Base-by-base conservation (phyloP, 176 grass and related monocot genomes). In the Hordeum vulgare region DNA sequence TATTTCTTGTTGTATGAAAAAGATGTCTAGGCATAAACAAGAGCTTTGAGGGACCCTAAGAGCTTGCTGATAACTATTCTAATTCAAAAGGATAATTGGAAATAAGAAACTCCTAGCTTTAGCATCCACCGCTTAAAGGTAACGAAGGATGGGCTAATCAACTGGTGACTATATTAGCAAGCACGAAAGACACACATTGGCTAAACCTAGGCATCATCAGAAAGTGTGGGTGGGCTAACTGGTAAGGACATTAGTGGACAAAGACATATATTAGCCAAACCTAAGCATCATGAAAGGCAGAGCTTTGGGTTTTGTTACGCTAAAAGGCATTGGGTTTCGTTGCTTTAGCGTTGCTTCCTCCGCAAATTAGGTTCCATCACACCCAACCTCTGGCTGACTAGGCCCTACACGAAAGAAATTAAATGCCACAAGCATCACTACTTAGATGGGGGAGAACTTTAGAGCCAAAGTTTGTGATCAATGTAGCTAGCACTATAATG, bases 141-240 rank as follows among this genome's bases (percentile, higher is more conserved):
- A 81, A 64, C 64, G 40, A 12, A 29, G 9, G 26, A 17, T 74
- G 71, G 44, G 26, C 8, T 64, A 45, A 45, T 28, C 8, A 44
- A 77, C 39, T 67, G 75, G 56, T 66, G 39, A 83, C 9, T 63
- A 41, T 61, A 73, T 54, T 61, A 82, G 45, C 20, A 23, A 59
- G 13, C 20, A 70, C 51, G 3, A 53, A 53, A 79, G 74, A 71
- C 83, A 66, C 24, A 61, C 60, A 61, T 65, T 89, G 57, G 78
- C 24, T 72, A 85, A 49, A 59, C 61, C 62, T 84, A 86, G 86
- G 36, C 84, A 89, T 84, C 74, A 88, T 82, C n/a, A 74, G 34
- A 61, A 73, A 29, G 25, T 29, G 44, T 20, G 15, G 24, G 71
- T 53, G 71, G 44, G 71, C 26, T n/a, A 64, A 79, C 27, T 20